Evolutionary conservation across 2,329 filamentous ascomycete genomes (phyloP), one percentile per base, ranked within the genome.

Genomic region (Monilinia fructigena): DNA sequence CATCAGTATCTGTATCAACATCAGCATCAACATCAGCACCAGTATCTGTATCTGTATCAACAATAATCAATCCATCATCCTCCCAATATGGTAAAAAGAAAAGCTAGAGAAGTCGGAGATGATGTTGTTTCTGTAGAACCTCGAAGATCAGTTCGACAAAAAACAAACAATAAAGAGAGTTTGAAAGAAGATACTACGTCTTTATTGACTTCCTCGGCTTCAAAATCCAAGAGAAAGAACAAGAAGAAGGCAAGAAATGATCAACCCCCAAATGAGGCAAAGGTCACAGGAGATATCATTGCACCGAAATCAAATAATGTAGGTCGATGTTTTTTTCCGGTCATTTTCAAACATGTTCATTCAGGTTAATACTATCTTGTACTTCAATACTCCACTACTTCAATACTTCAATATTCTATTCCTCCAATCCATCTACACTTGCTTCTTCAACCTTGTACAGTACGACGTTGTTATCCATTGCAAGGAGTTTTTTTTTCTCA

Each of bases 11-110:
- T 20, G 14, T 42, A 54, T 23, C 55, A 18, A 48, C 59, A 47
- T 23, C 23, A 23, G 1, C 23, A 23, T 35, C 31, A 35, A 5
- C 31, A 35, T 35, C 31, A 35, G 7, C 7, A 35, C 6, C 31
- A 47, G 12, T 4, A 47, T 42, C 16, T 2, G 12, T 42, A 42
- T 5, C 26, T 20, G 14, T 42, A 54, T 23, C 55, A 18, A 48
- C 59, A 47, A 18, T 31, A 14, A 6, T 20, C 14, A 3, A 14
- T 47, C 42, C 45, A 42, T 20, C 7, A 52, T 47, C 14, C 20
- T 23, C 42, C 31, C 58, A 66, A 28, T 8, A 74, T 75, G 74
- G 68, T 67, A 14, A 75, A 75, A 69, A 65, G 74, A 63, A 75
- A 75, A 66, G 70, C 69, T 50, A 70, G 70, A 60, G 68, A 74